Percentiles rank a stretch among this genome's conserved stretches.
Evolutionary conservation across 768 basidiomycete genomes (phyloP).

Genomic region (Tulasnella sp.): DNA sequence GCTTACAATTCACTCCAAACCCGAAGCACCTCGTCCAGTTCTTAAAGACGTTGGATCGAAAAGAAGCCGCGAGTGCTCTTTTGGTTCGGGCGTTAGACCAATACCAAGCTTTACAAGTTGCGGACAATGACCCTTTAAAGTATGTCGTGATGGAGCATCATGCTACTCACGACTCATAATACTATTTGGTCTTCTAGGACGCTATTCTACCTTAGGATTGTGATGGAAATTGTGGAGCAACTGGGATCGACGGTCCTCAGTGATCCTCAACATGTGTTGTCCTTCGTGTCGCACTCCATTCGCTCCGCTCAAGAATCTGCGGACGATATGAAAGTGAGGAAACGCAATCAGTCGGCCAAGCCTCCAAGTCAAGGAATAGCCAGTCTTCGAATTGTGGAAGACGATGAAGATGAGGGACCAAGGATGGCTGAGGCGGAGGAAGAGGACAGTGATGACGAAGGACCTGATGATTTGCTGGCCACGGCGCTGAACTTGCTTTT

Average conservation of each 20-base stretch:
- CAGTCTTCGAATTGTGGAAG: conserved; percentile 35
- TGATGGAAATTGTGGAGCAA: conserved; percentile 71
- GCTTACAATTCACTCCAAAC: conserved; percentile 67
- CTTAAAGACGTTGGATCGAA: conserved; percentile 54
- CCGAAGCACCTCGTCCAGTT: conserved; percentile 60
- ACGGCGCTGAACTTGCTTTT: conserved; percentile 77
- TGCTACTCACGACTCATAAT: neutral
- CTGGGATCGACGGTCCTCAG: conserved; percentile 52
- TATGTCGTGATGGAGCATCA: conserved; percentile 29
- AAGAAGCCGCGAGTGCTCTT: conserved; percentile 62
- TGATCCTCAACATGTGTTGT: conserved; percentile 66
- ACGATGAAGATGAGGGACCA: conserved; percentile 31
- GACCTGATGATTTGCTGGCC: conserved; percentile 50
- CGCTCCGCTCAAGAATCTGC: conserved; percentile 33
- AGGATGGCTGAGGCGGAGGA: conserved; percentile 37
- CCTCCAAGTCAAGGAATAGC: conserved; percentile 19
- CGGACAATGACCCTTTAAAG: conserved; percentile 23
- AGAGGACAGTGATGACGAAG: conserved; percentile 47
- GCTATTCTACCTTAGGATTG: conserved; percentile 67
- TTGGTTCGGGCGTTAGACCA: conserved; percentile 67
- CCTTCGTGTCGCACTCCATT: conserved; percentile 74
- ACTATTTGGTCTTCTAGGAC: conserved; percentile 33
- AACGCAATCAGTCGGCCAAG: conserved; percentile 30
- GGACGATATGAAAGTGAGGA: conserved; percentile 15
- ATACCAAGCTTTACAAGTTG: conserved; percentile 45